phyloP scores from a whole-genome alignment of 2,329 filamentous ascomycete genomes.

The Nannizziopsis barbatae region DNA sequence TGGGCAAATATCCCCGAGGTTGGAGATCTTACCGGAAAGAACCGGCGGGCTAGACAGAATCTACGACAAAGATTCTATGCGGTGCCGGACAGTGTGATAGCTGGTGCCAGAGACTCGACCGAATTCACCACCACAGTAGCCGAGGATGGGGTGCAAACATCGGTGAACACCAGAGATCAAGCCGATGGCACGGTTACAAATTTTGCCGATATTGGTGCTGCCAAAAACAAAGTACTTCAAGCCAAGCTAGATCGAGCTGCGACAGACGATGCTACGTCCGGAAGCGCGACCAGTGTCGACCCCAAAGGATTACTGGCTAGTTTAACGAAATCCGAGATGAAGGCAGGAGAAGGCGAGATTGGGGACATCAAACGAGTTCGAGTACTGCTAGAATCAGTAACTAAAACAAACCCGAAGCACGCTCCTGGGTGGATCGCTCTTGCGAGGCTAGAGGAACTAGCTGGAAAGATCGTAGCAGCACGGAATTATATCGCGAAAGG shows the following conservation, averaged over 20 bases:
- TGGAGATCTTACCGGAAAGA: constrained; percentile 91
- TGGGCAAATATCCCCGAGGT: constrained; percentile 95
- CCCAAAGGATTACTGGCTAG: constrained; percentile 93
- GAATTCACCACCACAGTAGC: constrained; percentile 83
- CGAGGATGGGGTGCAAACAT: constrained; percentile 56
- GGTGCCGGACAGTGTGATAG: constrained; percentile 89
- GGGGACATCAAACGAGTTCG: constrained; percentile 92
- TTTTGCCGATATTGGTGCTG: constrained; percentile 93
- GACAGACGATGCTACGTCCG: constrained; percentile 56
- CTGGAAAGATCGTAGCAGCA: constrained; percentile 81
- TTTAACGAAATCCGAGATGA: constrained; percentile 67
- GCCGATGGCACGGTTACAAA: constrained; percentile 89
- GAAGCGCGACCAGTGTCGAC: constrained; percentile 83
- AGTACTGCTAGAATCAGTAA: constrained; percentile 86
- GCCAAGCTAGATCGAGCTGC: constrained; percentile 88
- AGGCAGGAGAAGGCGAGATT: constrained; percentile 69
- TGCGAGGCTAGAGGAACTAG: constrained; percentile 80
- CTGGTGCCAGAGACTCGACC: constrained; percentile 65
- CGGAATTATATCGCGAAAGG: constrained; percentile 79
- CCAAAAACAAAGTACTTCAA: constrained; percentile 87
- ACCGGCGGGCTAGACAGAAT: constrained; percentile 72
- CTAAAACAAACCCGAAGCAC: constrained; percentile 92
- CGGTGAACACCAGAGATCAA: constrained; percentile 37
- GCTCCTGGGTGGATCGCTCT: constrained; percentile 93
- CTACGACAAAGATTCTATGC: constrained; percentile 82